These are phyloP conservation scores for Trichoderma parareesei DNA, from an alignment of 495 filamentous ascomycete genomes.

Conservation along the genomic window DNA sequence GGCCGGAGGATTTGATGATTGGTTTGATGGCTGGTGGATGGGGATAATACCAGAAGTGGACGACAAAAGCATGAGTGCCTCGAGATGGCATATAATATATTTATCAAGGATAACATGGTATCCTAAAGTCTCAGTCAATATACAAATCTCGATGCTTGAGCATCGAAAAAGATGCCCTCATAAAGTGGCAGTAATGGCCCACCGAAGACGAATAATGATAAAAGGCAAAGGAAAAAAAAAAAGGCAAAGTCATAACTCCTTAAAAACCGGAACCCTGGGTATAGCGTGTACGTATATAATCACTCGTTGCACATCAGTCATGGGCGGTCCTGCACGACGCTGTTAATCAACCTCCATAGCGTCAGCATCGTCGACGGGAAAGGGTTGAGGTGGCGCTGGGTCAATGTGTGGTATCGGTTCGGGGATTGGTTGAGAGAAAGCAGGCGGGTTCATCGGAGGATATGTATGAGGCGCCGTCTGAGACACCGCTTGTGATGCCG, in stretches of 20 bases:
- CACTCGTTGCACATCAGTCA: neutral
- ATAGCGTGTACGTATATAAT: neutral
- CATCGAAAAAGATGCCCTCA: neutral
- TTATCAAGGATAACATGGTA: neutral
- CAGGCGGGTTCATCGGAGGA: neutral
- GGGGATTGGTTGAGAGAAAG: neutral
- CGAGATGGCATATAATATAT: neutral
- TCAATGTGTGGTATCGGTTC: conserved; percentile 2
- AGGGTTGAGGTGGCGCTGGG: neutral
- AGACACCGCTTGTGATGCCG: neutral
- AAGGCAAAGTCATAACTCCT: neutral
- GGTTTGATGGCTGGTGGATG: no score
- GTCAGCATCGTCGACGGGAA: neutral
- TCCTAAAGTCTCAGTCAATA: neutral
- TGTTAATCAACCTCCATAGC: conserved; percentile 9
- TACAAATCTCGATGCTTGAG: neutral
- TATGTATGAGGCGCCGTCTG: neutral
- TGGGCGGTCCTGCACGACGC: neutral
- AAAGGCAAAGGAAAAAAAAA: neutral
- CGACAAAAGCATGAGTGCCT: no score
- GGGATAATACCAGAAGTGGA: no score
- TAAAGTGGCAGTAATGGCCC: neutral
- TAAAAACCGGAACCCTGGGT: neutral
- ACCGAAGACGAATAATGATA: neutral
- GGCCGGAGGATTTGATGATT: neutral